phyloP scores from a whole-genome alignment of 2,329 filamentous ascomycete species.

The Fusarium sambucinum region DNA sequence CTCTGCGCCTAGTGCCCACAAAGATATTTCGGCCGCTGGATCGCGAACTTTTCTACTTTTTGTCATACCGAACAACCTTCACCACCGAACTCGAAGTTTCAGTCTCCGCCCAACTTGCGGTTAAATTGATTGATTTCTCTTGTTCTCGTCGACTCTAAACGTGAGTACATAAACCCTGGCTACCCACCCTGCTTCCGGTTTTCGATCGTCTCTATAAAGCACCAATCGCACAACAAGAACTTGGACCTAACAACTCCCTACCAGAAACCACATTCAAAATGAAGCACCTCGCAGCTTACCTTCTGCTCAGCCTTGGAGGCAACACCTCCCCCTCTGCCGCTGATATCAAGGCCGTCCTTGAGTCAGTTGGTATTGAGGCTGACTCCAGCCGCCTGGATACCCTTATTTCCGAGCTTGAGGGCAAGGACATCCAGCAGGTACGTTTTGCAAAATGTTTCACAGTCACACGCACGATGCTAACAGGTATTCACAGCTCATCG shows the following conservation, averaged over 20 bases:
- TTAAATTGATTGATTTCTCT: slow-evolving; percentile 99
- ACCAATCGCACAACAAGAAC: slow-evolving; percentile 24
- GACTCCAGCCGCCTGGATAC: slow-evolving; percentile 87
- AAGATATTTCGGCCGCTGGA: slow-evolving; percentile 29
- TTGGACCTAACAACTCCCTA: slow-evolving; percentile 33
- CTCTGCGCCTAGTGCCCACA: slow-evolving; percentile 49
- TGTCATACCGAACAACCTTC: slow-evolving; percentile 51
- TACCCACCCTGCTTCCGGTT: neutral
- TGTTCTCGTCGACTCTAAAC: slow-evolving; percentile 68
- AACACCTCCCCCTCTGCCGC: slow-evolving; percentile 87
- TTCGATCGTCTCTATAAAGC: slow-evolving; percentile 15
- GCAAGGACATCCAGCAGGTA: slow-evolving; percentile 95
- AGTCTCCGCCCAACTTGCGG: slow-evolving; percentile 98
- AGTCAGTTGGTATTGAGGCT: slow-evolving; percentile 94
- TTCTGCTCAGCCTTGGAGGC: slow-evolving; percentile 94
- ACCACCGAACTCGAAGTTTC: slow-evolving; percentile 86
- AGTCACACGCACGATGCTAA: slow-evolving; percentile 32
- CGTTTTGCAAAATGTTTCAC: slow-evolving; percentile 49
- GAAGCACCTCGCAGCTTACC: slow-evolving; percentile 99
- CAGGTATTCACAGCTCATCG: slow-evolving; percentile 76
- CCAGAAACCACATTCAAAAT: slow-evolving; percentile 74
- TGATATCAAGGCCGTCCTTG: slow-evolving; percentile 90
- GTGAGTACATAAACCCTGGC: slow-evolving; percentile 52
- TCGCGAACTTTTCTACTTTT: slow-evolving; percentile 50
- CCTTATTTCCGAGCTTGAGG: slow-evolving; percentile 90